Percentiles rank a stretch among this genome's conserved stretches.
phyloP scores from a whole-genome alignment of 495 filamentous ascomycete species.

The Chaetomium fimeti region DNA sequence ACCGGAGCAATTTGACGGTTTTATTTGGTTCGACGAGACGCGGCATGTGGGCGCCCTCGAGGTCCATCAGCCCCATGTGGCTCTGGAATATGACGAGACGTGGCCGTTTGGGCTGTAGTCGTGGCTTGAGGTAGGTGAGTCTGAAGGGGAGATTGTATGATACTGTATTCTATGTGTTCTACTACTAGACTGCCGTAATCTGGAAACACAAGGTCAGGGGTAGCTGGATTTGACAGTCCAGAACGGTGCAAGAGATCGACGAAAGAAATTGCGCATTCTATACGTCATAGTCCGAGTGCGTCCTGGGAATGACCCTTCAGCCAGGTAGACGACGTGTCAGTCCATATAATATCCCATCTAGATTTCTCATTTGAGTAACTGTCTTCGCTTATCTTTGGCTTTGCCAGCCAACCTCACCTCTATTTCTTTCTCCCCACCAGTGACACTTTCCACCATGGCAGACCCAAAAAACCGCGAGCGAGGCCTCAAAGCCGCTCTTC shows the following conservation, averaged over 20 bases:
- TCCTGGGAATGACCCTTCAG: neutral
- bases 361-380: neutral
- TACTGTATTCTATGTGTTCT: neutral
- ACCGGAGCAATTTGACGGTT: slow-evolving; percentile 57
- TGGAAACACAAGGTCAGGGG: neutral
- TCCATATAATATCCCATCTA: neutral
- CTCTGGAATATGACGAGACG: slow-evolving; percentile 50
- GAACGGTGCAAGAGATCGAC: neutral
- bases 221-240: too few relatives aligned
- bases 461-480: slow-evolving; percentile 34
- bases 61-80: slow-evolving; percentile 48
- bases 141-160: slow-evolving; percentile 2
- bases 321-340: neutral
- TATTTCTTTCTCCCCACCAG: too few relatives aligned
- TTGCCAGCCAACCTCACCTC: neutral
- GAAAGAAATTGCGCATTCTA: slow-evolving; percentile 10
- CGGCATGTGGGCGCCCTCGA: slow-evolving; percentile 54
- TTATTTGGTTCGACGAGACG: slow-evolving; percentile 58
- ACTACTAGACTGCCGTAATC: too few relatives aligned
- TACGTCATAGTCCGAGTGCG: slow-evolving; percentile 15
- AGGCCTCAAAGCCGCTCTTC: slow-evolving; percentile 34
- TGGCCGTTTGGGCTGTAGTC: slow-evolving; percentile 57
- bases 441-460: slow-evolving; percentile 13
- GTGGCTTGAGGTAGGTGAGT: slow-evolving; percentile 1
- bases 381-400: neutral